Base-by-base conservation (phyloP, 257 asterid genomes). In the Thymus quinquecostatus region DNA sequence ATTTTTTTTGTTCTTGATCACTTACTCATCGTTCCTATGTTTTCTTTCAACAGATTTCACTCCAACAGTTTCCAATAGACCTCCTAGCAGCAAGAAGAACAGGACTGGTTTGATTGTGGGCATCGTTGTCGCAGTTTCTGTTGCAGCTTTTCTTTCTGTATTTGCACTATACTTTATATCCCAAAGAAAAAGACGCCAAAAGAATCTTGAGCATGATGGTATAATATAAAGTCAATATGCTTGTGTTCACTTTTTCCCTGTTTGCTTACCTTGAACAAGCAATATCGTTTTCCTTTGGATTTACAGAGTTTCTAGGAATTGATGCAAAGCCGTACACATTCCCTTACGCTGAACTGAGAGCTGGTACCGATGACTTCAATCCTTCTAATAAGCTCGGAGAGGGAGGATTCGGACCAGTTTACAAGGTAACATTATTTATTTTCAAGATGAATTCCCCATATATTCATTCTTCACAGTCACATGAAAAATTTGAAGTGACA, bases 391-490 rank as follows among this genome's bases (percentile, higher is more conserved):
- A 85, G 82, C 96, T 92, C 51, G 96, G 98, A 74, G 98, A 92
- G 83, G 96, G 98, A 69, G 98, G 98, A 75, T 92, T 92, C 57
- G 96, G 96, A 80, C 93, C 96, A 9, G 98, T 92, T 53, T 92
- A 74, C 85, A 85, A 83, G 98, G 98, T 89, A 80, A 58, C 21
- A 45, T 27, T 68, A 2, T 36, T 36, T 36, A 36, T 36, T 36
- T 36, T 36, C 40, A 36, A 36, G 40, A 2, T 5, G 3, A 36
- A 36, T 36, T 36, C 40, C 40, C 40, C 5, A 5, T 5, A 21
- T 10, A 21, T n/a, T 8, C 58, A 53, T 53, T 14, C 58, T 50
- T 27, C 8, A 54, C 10, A 27, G 8, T 2, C 8, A 34, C 34
- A 54, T 6, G 60, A 54, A 51, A n/a, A 51, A 14, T 3, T n/a